Percentiles rank a stretch among this genome's conserved stretches.
Conservation (phyloP, 2,329 filamentous ascomycete species). For the Cordyceps farinosa region DNA sequence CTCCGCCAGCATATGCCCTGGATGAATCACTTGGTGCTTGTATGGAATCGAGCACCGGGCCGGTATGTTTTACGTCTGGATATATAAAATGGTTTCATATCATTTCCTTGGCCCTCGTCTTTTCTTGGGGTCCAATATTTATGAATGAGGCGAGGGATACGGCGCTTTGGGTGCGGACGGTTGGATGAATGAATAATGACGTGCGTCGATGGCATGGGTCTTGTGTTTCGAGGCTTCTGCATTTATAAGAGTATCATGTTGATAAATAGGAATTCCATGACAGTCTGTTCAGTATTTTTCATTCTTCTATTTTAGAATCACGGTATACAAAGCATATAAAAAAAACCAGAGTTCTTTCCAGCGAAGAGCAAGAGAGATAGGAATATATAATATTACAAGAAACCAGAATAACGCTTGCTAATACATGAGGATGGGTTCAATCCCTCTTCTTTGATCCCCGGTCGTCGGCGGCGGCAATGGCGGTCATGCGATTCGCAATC, state of each 20-base stretch:
- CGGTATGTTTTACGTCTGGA: conserved; percentile 1
- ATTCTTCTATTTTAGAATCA: background rate
- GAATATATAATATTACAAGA: background rate
- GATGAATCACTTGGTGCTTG: background rate
- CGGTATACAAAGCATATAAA: background rate
- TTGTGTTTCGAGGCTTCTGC: background rate
- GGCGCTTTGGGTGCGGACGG: conserved; percentile 4
- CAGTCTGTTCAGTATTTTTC: conserved; percentile 2
- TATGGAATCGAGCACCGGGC: background rate
- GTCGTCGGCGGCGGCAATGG: conserved; percentile 26
- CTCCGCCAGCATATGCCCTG: background rate
- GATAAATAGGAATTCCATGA: background rate
- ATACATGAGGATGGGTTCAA: conserved; percentile 13
- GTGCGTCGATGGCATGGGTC: conserved; percentile 4
- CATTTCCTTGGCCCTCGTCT: background rate
- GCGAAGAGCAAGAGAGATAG: background rate
- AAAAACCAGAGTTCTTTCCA: no score
- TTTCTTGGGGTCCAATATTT: background rate
- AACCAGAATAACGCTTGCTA: background rate
- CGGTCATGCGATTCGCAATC: conserved; percentile 27
- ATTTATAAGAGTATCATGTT: background rate
- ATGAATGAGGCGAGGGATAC: conserved; percentile 8
- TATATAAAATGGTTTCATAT: background rate
- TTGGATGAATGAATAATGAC: conserved; percentile 14
- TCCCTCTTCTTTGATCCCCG: conserved; percentile 38